phyloP scores from a whole-genome alignment of 805 yeast species.

The Cyberlindnera bimundalis region DNA sequence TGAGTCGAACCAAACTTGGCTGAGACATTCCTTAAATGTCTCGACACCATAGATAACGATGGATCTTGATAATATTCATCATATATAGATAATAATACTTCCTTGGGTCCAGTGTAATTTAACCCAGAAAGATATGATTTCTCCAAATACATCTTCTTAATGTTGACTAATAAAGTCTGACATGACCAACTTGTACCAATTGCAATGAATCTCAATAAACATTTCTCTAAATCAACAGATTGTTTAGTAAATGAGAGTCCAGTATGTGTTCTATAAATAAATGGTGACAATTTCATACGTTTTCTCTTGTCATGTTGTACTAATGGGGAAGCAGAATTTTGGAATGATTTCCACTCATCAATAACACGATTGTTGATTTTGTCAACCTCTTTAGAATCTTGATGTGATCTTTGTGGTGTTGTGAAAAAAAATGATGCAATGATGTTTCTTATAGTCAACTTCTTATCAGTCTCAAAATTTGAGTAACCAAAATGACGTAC shows the following conservation, averaged over 20 bases:
- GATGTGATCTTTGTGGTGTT: constrained; percentile 10
- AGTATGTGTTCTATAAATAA: constrained; percentile 15
- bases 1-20: constrained; percentile 12
- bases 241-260: constrained; percentile 22
- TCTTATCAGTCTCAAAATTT: constrained; percentile 20
- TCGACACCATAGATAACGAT: constrained; percentile 14
- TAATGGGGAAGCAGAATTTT: constrained; percentile 3
- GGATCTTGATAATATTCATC: constrained; percentile 27
- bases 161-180: constrained; percentile 25
- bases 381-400: constrained; percentile 6
- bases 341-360: constrained; percentile 25
- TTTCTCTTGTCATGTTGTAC: constrained; percentile 1
- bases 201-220: constrained; percentile 19
- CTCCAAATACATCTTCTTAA: constrained; percentile 19
- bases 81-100: constrained; percentile 24
- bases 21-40: constrained; percentile 15
- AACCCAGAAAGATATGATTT: constrained; percentile 5
- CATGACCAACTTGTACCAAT: constrained; percentile 28
- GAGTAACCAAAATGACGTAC: constrained; percentile 24
- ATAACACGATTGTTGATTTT: constrained; percentile 17
- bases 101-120: constrained; percentile 4
- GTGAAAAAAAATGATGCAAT: constrained; percentile 23
- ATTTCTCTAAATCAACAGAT: constrained; percentile 18
- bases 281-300: constrained; percentile 17
- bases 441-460: constrained; percentile 24